Percentiles rank a stretch among this genome's conserved stretches.
Evolutionary conservation across 345 rosid genomes (phyloP).

Genomic region (Lumnitzera racemosa): DNA sequence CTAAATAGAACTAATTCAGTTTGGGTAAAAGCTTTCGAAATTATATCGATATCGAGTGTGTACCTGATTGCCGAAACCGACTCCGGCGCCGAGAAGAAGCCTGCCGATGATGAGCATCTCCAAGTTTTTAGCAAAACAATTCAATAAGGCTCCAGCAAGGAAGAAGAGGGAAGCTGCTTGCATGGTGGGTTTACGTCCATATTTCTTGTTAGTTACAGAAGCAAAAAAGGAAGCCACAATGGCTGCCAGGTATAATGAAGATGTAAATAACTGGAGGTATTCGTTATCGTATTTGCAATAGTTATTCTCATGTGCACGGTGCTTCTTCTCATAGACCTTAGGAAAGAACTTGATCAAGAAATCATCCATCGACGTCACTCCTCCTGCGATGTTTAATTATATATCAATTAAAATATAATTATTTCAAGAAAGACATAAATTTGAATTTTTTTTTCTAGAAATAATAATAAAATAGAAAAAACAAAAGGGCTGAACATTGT

Average conservation of each 20-base stretch:
- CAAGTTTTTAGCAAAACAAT: slow-evolving; percentile 29
- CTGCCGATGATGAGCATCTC: slow-evolving; percentile 54
- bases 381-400: slow-evolving; percentile 28
- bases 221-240: slow-evolving; percentile 43
- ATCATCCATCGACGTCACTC: slow-evolving; percentile 75
- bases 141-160: slow-evolving; percentile 44
- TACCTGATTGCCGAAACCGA: slow-evolving; percentile 76
- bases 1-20: not conserved
- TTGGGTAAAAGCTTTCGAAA: not conserved
- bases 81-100: slow-evolving; percentile 52
- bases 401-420: no score
- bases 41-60: not conserved
- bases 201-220: slow-evolving; percentile 27
- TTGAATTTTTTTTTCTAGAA: no score
- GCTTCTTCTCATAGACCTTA: slow-evolving; percentile 51
- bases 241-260: slow-evolving; percentile 75
- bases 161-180: slow-evolving; percentile 58
- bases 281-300: slow-evolving; percentile 66
- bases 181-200: slow-evolving; percentile 49
- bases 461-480: no score
- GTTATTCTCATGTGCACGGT: slow-evolving; percentile 48
- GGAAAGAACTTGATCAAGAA: slow-evolving; percentile 61
- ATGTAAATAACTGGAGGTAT: slow-evolving; percentile 61
- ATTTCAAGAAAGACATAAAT: no score
- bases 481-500: no score